Evolutionary conservation across 345 rosid species (phyloP), one percentile per base, ranked within the genome.

Genomic region (Linum tenue): DNA sequence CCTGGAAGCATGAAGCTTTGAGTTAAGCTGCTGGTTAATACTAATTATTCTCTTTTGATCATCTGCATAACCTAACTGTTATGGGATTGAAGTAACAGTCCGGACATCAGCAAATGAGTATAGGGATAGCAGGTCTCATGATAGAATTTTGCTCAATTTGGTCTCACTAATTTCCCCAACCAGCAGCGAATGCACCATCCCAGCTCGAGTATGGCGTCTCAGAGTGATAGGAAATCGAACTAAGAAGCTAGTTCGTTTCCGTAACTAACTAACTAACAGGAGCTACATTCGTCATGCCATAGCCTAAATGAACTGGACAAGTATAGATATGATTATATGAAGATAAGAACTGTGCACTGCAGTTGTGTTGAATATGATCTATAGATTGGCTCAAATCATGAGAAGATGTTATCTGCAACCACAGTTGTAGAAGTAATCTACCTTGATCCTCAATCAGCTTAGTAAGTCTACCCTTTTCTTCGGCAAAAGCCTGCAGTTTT

Each of bases 381-480:
- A 42, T 22, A 22, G 31, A 22, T 56, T 31, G 64, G 4, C 35
- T 64, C 22, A 57, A 17, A 57, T 17, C 59, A 58, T 69, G 41
- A 15, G 66, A 16, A 16, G 59, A 31, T 3, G 11, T 35, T 7
- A 22, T 22, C 8, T 3, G 22, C 37, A 12, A 5, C 37, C 16
- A 37, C 38, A 57, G 10, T 4, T 17, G 7, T 11, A 12, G 22
- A 5, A 2, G 60, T 16, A 37, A 31, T 12, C 64, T 69, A 86
- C 99, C 96, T 82, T 85, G 88, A 64, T 88, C 87, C 51, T 83
- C 80, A 11, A 86, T 72, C 78, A 88, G 85, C 66, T 50, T 72
- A 41, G 79, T 64, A 36, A 71, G 74, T 73, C 73, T 77, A 69
- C 67, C 37, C 61, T 69, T 71, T 67, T 90, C 96, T 70, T 81